phyloP scores from a whole-genome alignment of 352 stramenopile species.

The Pilasporangium apinafurcum region DNA sequence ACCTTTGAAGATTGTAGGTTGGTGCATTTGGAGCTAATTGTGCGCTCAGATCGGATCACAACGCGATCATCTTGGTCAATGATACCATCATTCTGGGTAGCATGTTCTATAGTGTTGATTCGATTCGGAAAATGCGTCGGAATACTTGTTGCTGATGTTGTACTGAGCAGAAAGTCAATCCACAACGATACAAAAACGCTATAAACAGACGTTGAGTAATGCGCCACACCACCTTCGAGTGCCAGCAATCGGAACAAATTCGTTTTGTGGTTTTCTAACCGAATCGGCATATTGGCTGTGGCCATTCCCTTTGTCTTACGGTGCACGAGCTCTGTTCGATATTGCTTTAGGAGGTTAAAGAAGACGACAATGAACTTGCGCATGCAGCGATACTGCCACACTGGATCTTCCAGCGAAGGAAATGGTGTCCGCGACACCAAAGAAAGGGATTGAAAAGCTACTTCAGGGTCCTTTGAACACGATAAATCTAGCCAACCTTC shows the following conservation, averaged over 20 bases:
- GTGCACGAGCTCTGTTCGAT: slow-evolving; percentile 32
- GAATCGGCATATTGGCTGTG: not conserved
- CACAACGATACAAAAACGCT: slow-evolving; percentile 63
- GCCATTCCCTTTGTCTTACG: too few relatives aligned
- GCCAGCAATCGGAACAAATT: slow-evolving; percentile 43
- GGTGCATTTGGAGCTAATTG: slow-evolving; percentile 78
- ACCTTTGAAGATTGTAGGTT: slow-evolving; percentile 74
- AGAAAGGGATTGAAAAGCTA: slow-evolving; percentile 37
- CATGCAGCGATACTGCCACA: slow-evolving; percentile 70
- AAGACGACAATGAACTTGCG: slow-evolving; percentile 48
- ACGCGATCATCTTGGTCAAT: slow-evolving; percentile 24
- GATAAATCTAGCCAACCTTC: slow-evolving; percentile 59
- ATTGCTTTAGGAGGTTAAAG: slow-evolving; percentile 48
- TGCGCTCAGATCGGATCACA: slow-evolving; percentile 64
- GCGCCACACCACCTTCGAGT: slow-evolving; percentile 50
- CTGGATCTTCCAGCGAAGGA: slow-evolving; percentile 56
- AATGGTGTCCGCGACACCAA: slow-evolving; percentile 52
- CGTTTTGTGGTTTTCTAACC: slow-evolving; percentile 36
- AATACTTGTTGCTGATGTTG: slow-evolving; percentile 55
- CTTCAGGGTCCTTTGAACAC: slow-evolving; percentile 20
- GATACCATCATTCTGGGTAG: too few relatives aligned
- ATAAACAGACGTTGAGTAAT: slow-evolving; percentile 63
- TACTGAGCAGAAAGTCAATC: slow-evolving; percentile 58
- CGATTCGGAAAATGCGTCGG: slow-evolving; percentile 61
- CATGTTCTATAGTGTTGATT: slow-evolving; percentile 19